These are phyloP conservation scores for Dactylellina leptospora DNA, from an alignment of 2,329 filamentous ascomycete genomes.

Conservation along the genomic window DNA sequence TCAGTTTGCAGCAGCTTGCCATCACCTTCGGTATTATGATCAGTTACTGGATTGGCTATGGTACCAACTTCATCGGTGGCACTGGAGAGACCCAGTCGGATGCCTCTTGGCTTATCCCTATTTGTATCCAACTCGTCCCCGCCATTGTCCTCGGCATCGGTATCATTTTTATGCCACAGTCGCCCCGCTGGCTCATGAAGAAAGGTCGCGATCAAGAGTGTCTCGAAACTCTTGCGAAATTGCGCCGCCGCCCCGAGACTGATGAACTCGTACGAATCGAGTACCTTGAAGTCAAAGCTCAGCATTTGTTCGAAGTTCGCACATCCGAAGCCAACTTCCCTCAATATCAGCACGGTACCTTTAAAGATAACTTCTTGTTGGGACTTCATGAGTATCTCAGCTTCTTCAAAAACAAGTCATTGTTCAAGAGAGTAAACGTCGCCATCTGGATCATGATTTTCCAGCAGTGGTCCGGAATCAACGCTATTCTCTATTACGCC, in stretches of 20 bases:
- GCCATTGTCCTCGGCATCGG: constrained; percentile 61
- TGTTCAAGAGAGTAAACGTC: constrained; percentile 67
- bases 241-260: constrained; percentile 64
- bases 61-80: constrained; percentile 61
- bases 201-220: constrained; percentile 65
- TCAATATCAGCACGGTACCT: constrained; percentile 59
- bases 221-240: constrained; percentile 63
- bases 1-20: constrained; percentile 61
- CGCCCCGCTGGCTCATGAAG: constrained; percentile 66
- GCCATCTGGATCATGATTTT: constrained; percentile 62
- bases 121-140: constrained; percentile 63
- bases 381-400: constrained; percentile 65
- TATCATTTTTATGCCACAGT: constrained; percentile 65
- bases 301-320: constrained; percentile 60
- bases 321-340: constrained; percentile 64
- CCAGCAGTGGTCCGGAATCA: constrained; percentile 63
- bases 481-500: constrained; percentile 65
- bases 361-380: constrained; percentile 61
- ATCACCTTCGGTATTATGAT: constrained; percentile 63
- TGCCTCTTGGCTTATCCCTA: constrained; percentile 63
- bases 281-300: constrained; percentile 65
- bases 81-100: constrained; percentile 60
- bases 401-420: constrained; percentile 65
- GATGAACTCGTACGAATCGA: constrained; percentile 67
- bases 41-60: constrained; percentile 63